Conservation (phyloP, 2,329 filamentous ascomycete genomes). For the Akanthomyces dipterigenus region DNA sequence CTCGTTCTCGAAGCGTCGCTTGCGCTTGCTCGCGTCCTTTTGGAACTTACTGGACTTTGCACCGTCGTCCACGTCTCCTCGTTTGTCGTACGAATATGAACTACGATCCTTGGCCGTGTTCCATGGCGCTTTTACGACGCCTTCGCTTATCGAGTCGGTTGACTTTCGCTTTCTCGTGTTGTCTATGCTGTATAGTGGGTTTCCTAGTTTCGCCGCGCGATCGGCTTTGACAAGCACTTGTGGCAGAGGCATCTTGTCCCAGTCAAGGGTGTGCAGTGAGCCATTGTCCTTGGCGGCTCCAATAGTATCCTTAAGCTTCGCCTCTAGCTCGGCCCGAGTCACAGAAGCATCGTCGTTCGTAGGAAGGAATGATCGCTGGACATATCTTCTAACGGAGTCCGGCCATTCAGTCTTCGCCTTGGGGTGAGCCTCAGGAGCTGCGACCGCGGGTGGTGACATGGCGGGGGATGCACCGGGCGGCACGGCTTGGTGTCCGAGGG, state of each 20-base stretch:
- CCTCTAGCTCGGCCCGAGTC: slow-evolving; percentile 65
- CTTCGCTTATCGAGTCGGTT: slow-evolving; percentile 50
- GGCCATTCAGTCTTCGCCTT: slow-evolving; percentile 72
- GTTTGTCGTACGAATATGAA: slow-evolving; percentile 42
- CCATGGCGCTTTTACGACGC: slow-evolving; percentile 60
- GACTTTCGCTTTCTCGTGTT: slow-evolving; percentile 78
- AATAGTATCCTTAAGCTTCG: slow-evolving; percentile 80
- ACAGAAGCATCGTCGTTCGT: slow-evolving; percentile 61
- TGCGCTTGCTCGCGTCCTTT: slow-evolving; percentile 84
- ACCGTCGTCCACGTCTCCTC: slow-evolving; percentile 38
- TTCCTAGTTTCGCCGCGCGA: slow-evolving; percentile 45
- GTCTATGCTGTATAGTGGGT: slow-evolving; percentile 25
- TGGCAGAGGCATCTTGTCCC: slow-evolving; percentile 76
- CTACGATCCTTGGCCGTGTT: slow-evolving; percentile 57
- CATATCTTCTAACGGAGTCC: slow-evolving; percentile 75
- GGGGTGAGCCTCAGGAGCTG: slow-evolving; percentile 26
- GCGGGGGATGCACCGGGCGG: slow-evolving; percentile 19
- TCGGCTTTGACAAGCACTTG: slow-evolving; percentile 75
- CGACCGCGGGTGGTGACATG: slow-evolving; percentile 17
- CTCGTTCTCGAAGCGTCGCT: slow-evolving; percentile 73
- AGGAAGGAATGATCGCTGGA: slow-evolving; percentile 78
- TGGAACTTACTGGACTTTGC: slow-evolving; percentile 77
- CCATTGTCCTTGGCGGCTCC: slow-evolving; percentile 70
- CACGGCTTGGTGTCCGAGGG: slow-evolving; percentile 21
- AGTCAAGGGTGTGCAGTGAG: slow-evolving; percentile 68